Base-by-base conservation (phyloP, 805 yeast species). In the Tetrapisispora taiwanensis region DNA sequence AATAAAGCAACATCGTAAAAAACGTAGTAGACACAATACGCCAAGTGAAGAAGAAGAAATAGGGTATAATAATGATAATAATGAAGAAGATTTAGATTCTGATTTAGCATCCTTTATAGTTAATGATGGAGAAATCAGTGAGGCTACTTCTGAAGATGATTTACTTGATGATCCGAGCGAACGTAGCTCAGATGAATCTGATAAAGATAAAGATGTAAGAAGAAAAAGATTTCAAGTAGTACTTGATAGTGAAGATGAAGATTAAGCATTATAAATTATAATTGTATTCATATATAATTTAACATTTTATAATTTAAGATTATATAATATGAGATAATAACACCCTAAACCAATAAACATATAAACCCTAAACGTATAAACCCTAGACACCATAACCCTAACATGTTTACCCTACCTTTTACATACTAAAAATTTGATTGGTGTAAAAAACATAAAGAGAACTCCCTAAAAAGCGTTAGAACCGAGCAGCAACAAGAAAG, bases 141-240 rank as follows among this genome's bases (percentile, higher is more conserved):
- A 63, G 9, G 63, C 59, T 45, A 56, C 59, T 38, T 49, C 60
- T 7, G 59, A 54, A 32, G 56, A 52, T 19, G 51, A 44, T 4
- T 60, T 27, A 30, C 26, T 32, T 26, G 19, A 30, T 22, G 33
- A 28, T 4, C 19, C 51, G 17, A 49, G 43, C 14, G 61, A 30
- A 8, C 34, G 30, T 4, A 30, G 15, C 13, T 8, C 12, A 9
- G 15, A 30, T 6, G 7, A 14, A 10, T 14, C 12, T 7, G 28
- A 30, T 14, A 18, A 15, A 15, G 34, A n/a, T n/a, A 8, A n/a
- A 31, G 17, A n/a, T 4, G 34, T 14, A 18, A 46, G 55, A 17
- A 52, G 53, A 10, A 54, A 51, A 43, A 46, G 56, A 24, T 48
- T 44, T 32, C 51, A 42, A 30, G 55, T 59, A 9, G 46, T 56